Conservation (phyloP, 345 rosid genomes). For the Dovyalis caffra region DNA sequence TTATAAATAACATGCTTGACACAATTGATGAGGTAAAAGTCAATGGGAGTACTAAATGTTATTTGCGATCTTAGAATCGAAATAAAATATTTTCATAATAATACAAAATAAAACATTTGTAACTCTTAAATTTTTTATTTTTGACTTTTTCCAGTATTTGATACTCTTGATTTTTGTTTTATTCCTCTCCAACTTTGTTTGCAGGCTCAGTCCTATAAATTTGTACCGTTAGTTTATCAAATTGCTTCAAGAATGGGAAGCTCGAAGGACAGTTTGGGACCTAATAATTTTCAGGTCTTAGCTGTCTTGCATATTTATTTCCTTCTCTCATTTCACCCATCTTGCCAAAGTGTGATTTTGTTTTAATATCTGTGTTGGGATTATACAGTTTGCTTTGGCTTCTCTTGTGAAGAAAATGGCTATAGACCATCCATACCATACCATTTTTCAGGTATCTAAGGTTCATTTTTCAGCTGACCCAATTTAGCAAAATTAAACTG, state of each 20-base stretch:
- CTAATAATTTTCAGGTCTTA: constrained; percentile 76
- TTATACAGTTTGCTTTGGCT: constrained; percentile 78
- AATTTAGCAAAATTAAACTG: constrained; percentile 8
- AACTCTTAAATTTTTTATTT: background rate
- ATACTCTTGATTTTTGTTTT: background rate
- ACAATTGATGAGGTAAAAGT: constrained; percentile 68
- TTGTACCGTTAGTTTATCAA: constrained; percentile 87
- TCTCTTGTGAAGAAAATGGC: constrained; percentile 97
- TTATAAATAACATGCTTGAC: constrained; percentile 64
- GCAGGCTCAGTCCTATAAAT: constrained; percentile 92
- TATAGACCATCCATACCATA: constrained; percentile 93
- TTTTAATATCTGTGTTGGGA: constrained; percentile 30
- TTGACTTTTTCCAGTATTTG: background rate
- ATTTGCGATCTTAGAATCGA: background rate
- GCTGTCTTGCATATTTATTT: constrained; percentile 1
- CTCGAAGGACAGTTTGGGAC: constrained; percentile 64
- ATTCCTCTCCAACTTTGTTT: constrained; percentile 12
- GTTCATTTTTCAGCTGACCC: constrained; percentile 8
- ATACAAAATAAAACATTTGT: background rate
- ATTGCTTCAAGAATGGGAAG: constrained; percentile 97
- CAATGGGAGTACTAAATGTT: background rate
- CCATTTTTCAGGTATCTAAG: constrained; percentile 73
- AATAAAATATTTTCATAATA: background rate
- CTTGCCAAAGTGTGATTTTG: constrained; percentile 11
- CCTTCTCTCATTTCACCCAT: background rate